phyloP scores from a whole-genome alignment of 805 yeast species.

The Yarrowia porcina region DNA sequence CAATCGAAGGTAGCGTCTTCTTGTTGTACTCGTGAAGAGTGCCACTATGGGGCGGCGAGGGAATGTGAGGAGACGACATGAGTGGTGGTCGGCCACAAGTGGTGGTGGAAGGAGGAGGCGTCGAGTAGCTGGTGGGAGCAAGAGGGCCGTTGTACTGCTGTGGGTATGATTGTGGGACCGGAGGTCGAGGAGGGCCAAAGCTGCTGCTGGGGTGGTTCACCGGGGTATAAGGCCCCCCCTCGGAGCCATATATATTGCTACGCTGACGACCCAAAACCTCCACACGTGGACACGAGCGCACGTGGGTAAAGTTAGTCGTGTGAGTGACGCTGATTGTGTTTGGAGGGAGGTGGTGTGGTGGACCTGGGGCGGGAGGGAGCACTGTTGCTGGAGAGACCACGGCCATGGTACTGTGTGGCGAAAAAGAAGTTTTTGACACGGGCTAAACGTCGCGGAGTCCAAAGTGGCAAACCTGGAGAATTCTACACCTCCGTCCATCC shows the following conservation, averaged over 20 bases:
- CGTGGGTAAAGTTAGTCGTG: constrained; percentile 26
- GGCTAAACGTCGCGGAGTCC: neutral
- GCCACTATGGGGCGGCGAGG: constrained; percentile 19
- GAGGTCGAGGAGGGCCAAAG: too few species aligned
- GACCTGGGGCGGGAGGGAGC: neutral
- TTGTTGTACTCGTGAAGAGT: constrained; percentile 6
- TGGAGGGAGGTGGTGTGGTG: neutral
- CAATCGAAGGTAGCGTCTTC: constrained; percentile 18
- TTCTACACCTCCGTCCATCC: neutral
- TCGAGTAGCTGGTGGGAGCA: neutral
- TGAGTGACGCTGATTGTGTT: constrained; percentile 9
- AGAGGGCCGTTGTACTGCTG: neutral
- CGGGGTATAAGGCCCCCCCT: neutral
- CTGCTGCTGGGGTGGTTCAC: too few species aligned
- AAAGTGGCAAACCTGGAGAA: neutral
- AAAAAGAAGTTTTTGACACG: too few species aligned
- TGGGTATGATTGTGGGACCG: too few species aligned
- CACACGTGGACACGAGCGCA: constrained; percentile 26
- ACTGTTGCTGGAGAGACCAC: neutral
- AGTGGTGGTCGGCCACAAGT: too few species aligned
- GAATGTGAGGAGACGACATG: constrained; percentile 12
- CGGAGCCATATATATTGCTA: constrained; percentile 2
- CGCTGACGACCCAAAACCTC: constrained; percentile 19
- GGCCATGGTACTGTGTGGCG: neutral
- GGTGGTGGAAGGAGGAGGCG: neutral